A percentile compares a stretch with the other conserved stretches of the same genome.
phyloP scores from a whole-genome alignment of 2,329 filamentous ascomycete genomes.

The Colletotrichum scovillei region DNA sequence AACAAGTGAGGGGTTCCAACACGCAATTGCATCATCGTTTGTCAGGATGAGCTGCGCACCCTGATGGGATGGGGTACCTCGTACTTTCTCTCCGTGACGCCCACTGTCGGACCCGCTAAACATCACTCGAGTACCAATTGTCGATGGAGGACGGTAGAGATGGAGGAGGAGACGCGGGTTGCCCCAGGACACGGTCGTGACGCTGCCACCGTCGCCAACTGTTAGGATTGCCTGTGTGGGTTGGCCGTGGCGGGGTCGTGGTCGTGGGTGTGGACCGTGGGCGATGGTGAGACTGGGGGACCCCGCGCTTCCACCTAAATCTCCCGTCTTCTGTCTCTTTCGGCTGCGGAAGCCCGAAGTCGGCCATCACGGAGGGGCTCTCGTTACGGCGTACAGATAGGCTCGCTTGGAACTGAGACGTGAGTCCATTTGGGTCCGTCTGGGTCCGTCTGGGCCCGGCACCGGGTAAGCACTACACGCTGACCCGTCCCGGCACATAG shows the following conservation, averaged over 20 bases:
- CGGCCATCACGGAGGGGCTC: background rate
- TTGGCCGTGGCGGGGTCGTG: background rate
- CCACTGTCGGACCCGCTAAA: constrained; percentile 32
- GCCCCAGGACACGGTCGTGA: background rate
- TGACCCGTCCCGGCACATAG: background rate
- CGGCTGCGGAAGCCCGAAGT: background rate
- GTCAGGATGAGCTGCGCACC: constrained; percentile 33
- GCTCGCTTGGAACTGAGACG: background rate
- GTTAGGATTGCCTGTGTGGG: background rate
- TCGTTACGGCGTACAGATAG: background rate
- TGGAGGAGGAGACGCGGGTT: background rate
- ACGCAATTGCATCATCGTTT: constrained; percentile 34
- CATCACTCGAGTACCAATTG: background rate
- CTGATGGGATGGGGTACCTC: constrained; percentile 13
- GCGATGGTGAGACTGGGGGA: background rate
- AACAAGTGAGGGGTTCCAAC: constrained; percentile 28
- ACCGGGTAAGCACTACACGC: background rate
- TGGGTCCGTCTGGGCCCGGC: background rate
- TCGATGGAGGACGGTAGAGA: background rate
- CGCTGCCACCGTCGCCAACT: background rate
- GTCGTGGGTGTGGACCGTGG: background rate
- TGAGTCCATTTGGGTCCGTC: background rate
- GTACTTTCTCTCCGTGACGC: constrained; percentile 13
- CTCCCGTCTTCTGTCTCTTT: background rate
- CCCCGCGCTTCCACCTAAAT: background rate